Evolutionary conservation across 106 monocot species (phyloP).

Genomic region (Dioscorea alata): DNA sequence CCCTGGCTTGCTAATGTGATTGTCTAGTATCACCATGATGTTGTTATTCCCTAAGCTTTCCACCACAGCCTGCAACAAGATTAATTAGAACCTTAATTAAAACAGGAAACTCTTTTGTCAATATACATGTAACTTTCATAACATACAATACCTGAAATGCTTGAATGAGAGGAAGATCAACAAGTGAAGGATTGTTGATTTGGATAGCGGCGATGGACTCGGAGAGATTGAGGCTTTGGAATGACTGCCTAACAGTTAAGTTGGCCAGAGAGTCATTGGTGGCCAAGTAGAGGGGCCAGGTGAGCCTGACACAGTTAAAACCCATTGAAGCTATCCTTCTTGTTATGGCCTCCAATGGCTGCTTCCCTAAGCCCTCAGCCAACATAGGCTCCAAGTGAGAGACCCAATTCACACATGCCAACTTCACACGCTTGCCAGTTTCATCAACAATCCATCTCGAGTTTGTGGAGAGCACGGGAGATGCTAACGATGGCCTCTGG

Average conservation of each 20-base stretch:
- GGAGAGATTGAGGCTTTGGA: conserved; percentile 25
- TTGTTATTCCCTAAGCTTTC: conserved; percentile 33
- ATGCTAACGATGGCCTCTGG: neutral
- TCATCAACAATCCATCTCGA: conserved; percentile 64
- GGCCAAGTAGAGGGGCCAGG: conserved; percentile 52
- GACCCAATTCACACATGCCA: conserved; percentile 78
- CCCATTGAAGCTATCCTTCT: conserved; percentile 37
- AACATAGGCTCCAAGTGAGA: conserved; percentile 56
- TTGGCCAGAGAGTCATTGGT: conserved; percentile 18
- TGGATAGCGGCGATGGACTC: conserved; percentile 27
- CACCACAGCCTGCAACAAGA: conserved; percentile 41
- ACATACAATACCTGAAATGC: conserved; percentile 36
- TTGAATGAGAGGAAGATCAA: conserved; percentile 38
- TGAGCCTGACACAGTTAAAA: conserved; percentile 89
- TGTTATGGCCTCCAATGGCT: conserved; percentile 41
- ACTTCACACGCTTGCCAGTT: conserved; percentile 54
- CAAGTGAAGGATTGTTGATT: conserved; percentile 31
- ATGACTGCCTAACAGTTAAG: conserved; percentile 53
- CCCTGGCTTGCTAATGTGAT: conserved; percentile 75
- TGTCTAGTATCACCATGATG: conserved; percentile 76
- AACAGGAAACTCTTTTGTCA: neutral
- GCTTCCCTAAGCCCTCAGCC: conserved; percentile 67
- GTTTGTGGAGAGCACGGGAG: conserved; percentile 23
- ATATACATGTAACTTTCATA: neutral
- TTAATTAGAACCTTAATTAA: too few species aligned